Evolutionary conservation across 768 basidiomycete species (phyloP).

Genomic region (Lanmaoa rubissima): DNA sequence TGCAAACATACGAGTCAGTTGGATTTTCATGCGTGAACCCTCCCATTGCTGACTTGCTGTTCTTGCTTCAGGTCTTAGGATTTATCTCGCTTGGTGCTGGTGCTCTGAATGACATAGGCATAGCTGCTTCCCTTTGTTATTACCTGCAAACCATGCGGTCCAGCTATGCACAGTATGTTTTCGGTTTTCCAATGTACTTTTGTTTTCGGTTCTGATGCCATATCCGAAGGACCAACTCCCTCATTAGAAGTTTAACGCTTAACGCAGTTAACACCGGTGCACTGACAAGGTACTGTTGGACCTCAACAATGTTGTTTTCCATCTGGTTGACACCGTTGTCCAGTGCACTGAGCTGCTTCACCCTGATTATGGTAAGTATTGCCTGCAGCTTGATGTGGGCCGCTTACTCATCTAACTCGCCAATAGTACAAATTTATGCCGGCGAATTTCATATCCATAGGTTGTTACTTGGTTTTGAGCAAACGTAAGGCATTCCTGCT

Average conservation of each 20-base stretch:
- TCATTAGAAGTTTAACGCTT: slow-evolving; percentile 55
- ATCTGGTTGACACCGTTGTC: background rate
- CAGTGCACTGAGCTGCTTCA: slow-evolving; percentile 40
- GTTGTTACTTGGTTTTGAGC: slow-evolving; percentile 61
- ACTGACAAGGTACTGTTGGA: slow-evolving; percentile 50
- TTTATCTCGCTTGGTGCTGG: slow-evolving; percentile 49
- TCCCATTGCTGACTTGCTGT: background rate
- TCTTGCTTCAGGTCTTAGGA: slow-evolving; percentile 41
- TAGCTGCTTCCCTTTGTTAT: slow-evolving; percentile 50
- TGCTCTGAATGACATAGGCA: slow-evolving; percentile 49
- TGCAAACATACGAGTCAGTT: slow-evolving; percentile 43
- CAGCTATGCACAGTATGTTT: slow-evolving; percentile 42
- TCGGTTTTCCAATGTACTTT: background rate
- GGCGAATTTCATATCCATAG: slow-evolving; percentile 56
- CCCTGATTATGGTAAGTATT: slow-evolving; percentile 52
- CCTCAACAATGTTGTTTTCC: background rate
- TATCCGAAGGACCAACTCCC: slow-evolving; percentile 46
- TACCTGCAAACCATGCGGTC: slow-evolving; percentile 55
- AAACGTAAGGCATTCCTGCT: slow-evolving; percentile 49
- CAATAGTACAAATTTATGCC: slow-evolving; percentile 55
- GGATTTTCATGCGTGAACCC: background rate
- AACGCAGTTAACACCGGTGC: slow-evolving; percentile 64
- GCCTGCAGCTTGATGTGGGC: background rate
- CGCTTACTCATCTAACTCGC: background rate
- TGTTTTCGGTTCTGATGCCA: background rate